Base-by-base conservation (phyloP, 1,139 yeast species). In the Magnusiomyces suaveolens region DNA sequence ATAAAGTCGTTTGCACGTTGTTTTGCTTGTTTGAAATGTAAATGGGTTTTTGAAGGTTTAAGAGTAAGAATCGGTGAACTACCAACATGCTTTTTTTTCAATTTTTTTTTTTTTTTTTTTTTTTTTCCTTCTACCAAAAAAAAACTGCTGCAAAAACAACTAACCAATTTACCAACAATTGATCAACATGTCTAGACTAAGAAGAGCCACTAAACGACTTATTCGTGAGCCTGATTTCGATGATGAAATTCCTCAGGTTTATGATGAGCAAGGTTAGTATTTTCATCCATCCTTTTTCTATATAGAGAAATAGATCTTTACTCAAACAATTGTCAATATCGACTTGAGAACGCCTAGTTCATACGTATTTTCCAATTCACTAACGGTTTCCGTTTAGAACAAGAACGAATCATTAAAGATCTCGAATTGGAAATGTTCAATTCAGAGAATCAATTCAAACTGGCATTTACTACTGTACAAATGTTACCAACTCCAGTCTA, bases 401-500 rank as follows among this genome's bases (percentile, higher is more conserved):
- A 69, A 57, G 67, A 69, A 50, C 60, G 61, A 41, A 55, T 68
- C 38, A 55, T 70, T 3, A 54, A 52, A 12, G 59, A 59, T 32
- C 60, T 69, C 54, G 61, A 63, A 49, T 51, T 56, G 18, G 61
- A 66, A 50, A 66, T 67, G 29, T 50, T 51, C 8, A 57, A 57
- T 16, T 66, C 65, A 49, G 62, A 64, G 47, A 53, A 54, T 26
- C 55, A 55, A 39, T 64, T 59, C 57, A 60, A 56, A 43, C 59
- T 61, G 39, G 66, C 65, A 2, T 65, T 64, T 54, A 55, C 61
- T 0, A 54, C 60, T 1, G 56, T 67, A 43, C 59, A 66, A 54
- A 59, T 67, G 25, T 48, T 66, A n/a, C 72, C 72, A 8, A 63
- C 71, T 4, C 72, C 73, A 1, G 52, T 64, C 12, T 68, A 55